Percentiles rank a stretch among this genome's conserved stretches.
Conservation (phyloP, 2,329 filamentous ascomycete genomes). For the Paramyrothecium roridum region DNA sequence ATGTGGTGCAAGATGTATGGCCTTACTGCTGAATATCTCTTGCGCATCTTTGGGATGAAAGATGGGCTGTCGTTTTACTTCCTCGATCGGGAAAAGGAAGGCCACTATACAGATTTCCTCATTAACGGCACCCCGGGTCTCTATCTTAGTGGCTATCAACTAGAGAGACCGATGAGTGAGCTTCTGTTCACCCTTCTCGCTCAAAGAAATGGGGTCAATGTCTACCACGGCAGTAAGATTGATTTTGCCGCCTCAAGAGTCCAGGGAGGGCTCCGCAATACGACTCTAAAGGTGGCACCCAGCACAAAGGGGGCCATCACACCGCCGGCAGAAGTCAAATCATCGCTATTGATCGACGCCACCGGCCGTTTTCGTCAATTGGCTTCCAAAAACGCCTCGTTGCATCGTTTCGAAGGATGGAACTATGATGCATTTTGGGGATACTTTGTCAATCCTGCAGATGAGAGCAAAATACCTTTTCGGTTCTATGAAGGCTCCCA, state of each 20-base stretch:
- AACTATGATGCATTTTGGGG: neutral
- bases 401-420: neutral
- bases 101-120: neutral
- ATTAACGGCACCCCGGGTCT: neutral
- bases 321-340: neutral
- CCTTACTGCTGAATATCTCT: conserved; percentile 3
- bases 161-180: neutral
- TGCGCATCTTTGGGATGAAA: conserved; percentile 4
- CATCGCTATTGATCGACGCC: neutral
- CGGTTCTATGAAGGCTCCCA: neutral
- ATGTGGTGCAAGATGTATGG: conserved; percentile 3
- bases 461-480: neutral
- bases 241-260: neutral
- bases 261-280: neutral
- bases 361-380: neutral
- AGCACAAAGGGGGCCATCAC: neutral
- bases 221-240: neutral
- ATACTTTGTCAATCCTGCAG: neutral
- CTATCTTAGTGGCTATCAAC: neutral
- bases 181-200: neutral
- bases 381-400: neutral
- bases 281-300: neutral
- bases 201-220: neutral
- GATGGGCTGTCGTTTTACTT: conserved; percentile 3
- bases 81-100: conserved; percentile 1